Base-by-base conservation (phyloP, 2,329 filamentous ascomycete genomes). In the Cryoendolithus antarcticus region DNA sequence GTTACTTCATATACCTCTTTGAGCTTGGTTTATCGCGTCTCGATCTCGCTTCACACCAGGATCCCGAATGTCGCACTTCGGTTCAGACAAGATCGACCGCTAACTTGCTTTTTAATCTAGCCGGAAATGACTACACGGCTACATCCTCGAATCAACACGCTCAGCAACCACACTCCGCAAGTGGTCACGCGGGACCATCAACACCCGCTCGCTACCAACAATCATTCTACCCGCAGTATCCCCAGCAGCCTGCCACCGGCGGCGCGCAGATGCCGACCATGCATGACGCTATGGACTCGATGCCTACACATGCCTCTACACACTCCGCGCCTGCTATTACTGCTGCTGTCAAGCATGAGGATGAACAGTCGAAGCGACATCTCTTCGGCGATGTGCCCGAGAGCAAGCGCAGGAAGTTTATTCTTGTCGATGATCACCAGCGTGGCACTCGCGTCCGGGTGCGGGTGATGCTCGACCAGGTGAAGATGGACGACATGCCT, bases 401-500 rank as follows among this genome's bases (percentile, higher is more conserved):
- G 54, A 79, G 81, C 38, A 94, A 93, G 66, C 85, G 86, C 55
- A 82, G 89, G 57, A 96, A 95, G 62, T 96, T 96, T 61, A 94
- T 96, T 50, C 75, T 96, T 7, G 86, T 96, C 21, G 88, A 95
- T 49, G 89, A 96, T 59, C 79, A 77, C 38, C 82, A 86, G 46
- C 80, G 85, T 29, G 82, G 81, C 38, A 80, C 77, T 37, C 76
- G 86, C 32, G 79, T 95, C 1, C 80, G 89, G 10, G 88, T 96
- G 34, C 82, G 88, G 45, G 88, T 95, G 37, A 91, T 83, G 46
- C 76, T 98, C 11, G 86, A 95, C 56, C 79, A 80, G 33, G 86
- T 95, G 51, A 82, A 95, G 58, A 93, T 91, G 66, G 82, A 88
- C 54, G 89, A 96, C 62, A 93, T 96, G 56, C 89, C 89, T 1